Evolutionary conservation across 2,329 filamentous ascomycete genomes (phyloP).

Genomic region (Penicillium sp.): DNA sequence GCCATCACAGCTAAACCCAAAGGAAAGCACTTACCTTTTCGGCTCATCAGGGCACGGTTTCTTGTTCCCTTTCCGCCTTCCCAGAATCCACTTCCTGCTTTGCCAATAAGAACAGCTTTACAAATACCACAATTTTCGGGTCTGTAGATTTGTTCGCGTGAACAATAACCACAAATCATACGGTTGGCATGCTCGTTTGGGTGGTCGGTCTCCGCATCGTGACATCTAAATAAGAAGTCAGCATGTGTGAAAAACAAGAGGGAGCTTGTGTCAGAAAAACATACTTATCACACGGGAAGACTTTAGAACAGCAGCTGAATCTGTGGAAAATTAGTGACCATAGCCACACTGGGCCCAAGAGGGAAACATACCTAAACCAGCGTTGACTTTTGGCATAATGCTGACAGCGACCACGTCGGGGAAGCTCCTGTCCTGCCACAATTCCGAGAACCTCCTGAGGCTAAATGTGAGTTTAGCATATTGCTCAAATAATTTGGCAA

Average conservation of each 20-base stretch:
- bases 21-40: slow-evolving; percentile 54
- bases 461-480: slow-evolving; percentile 18
- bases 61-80: slow-evolving; percentile 83
- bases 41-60: slow-evolving; percentile 69
- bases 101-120: slow-evolving; percentile 68
- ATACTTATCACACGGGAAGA: slow-evolving; percentile 59
- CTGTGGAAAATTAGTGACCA: slow-evolving; percentile 31
- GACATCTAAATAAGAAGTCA: slow-evolving; percentile 56
- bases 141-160: slow-evolving; percentile 76
- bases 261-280: slow-evolving; percentile 13
- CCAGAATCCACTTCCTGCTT: slow-evolving; percentile 73
- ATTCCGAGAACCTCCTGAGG: slow-evolving; percentile 57
- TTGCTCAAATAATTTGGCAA: background rate
- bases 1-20: background rate
- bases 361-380: slow-evolving; percentile 53
- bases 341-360: background rate
- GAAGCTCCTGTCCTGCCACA: slow-evolving; percentile 55
- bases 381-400: slow-evolving; percentile 59
- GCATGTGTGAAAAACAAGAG: background rate
- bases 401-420: slow-evolving; percentile 53
- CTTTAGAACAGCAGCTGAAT: slow-evolving; percentile 59
- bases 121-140: slow-evolving; percentile 76
- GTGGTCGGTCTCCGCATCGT: slow-evolving; percentile 71
- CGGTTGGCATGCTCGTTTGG: slow-evolving; percentile 77
- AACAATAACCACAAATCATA: slow-evolving; percentile 81